Percentiles rank a stretch among this genome's conserved stretches.
These are phyloP conservation scores for Parachaetomium inaequale DNA, from an alignment of 495 filamentous ascomycete species.

Conservation along the genomic window DNA sequence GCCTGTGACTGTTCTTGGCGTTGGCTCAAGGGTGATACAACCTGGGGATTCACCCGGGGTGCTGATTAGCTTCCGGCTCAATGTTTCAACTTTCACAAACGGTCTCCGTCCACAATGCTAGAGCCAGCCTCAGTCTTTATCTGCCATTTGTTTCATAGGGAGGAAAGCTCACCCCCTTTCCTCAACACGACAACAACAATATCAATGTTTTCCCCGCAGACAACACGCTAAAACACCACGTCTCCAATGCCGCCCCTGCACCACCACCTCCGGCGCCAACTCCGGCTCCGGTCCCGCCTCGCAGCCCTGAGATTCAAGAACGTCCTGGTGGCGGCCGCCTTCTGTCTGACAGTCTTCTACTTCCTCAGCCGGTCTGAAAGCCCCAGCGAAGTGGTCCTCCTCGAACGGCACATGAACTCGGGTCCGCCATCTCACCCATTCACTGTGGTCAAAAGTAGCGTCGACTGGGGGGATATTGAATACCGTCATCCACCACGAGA, in stretches of 20 bases:
- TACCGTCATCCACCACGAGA: slow-evolving; percentile 57
- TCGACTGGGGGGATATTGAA: slow-evolving; percentile 56
- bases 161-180: neutral
- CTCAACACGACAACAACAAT: too few relatives aligned
- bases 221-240: neutral
- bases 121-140: neutral
- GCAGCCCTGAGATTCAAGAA: neutral
- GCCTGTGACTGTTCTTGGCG: too few relatives aligned
- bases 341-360: neutral
- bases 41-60: too few relatives aligned
- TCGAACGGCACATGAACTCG: slow-evolving; percentile 19
- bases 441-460: slow-evolving; percentile 26
- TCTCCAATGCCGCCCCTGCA: neutral
- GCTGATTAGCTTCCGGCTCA: too few relatives aligned
- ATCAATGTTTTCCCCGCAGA: neutral
- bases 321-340: neutral
- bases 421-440: slow-evolving; percentile 4
- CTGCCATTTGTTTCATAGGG: neutral
- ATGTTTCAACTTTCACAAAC: neutral
- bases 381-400: neutral
- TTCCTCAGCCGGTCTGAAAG: neutral
- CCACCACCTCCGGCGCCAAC: neutral
- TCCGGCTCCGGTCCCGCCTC: neutral
- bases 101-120: neutral
- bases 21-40: too few relatives aligned